Base-by-base conservation (phyloP, 1,284 basidiomycete genomes). In the Gymnopus androsaceus region DNA sequence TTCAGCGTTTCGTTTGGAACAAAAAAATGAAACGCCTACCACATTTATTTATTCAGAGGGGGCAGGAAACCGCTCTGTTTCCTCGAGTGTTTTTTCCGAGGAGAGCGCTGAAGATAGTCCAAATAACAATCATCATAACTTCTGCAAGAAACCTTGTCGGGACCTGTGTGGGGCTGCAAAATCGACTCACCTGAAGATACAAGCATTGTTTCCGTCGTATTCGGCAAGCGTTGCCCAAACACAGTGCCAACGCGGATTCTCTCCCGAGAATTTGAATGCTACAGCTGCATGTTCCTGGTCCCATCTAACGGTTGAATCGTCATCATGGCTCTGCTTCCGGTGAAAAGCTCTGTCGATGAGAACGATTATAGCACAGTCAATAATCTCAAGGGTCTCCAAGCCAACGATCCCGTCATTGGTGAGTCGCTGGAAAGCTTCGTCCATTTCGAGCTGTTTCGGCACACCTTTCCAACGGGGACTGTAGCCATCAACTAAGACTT, bases 401-500 rank as follows among this genome's bases (percentile, higher is more conserved):
- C 72, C 65, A 48, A 78, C 64, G 37, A 70, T 61, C 30, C 71
- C 66, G 54, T 67, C 65, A 38, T 72, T 72, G 17, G 69, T 67
- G 12, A 70, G 57, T 9, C 76, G 70, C 11, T 71, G 65, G 17
- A 82, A 69, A 28, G 66, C 66, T 17, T 76, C 67, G 64, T 84
- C 77, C 74, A 78, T 82, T 69, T 84, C 84, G 45, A 85, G 75
- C 47, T 72, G 71, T 67, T 84, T 85, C 12, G 83, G 82, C 36
- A 85, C 64, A 48, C 83, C 83, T 37, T 70, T 77, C 62, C 80
- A 74, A 14, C 70, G 60, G 2, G 85, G 83, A 58, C 82, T 72
- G 66, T 87, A 86, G 4, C 83, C 83, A 54, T 85, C 84, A 37
- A 87, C 79, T 15, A 78, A 77, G 47, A 87, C 71, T 66, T 85